Evolutionary conservation across 2,329 filamentous ascomycete species (phyloP).

Genomic region (Sporothrix protearum): DNA sequence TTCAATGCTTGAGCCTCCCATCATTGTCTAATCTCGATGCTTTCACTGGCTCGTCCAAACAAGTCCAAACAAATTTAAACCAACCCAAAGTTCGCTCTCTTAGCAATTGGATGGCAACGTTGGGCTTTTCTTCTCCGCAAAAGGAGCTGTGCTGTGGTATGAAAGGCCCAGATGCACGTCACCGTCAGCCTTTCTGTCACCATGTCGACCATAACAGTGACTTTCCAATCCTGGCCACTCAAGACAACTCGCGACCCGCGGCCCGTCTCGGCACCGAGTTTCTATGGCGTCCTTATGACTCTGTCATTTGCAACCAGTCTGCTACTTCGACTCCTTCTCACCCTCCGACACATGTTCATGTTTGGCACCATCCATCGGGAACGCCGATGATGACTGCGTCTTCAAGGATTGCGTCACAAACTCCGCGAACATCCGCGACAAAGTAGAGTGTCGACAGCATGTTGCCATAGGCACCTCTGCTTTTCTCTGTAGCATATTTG

Average conservation of each 20-base stretch:
- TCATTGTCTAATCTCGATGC: constrained; percentile 33
- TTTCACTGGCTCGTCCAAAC: constrained; percentile 42
- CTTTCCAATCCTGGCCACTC: neutral
- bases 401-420: neutral
- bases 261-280: constrained; percentile 4
- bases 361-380: neutral
- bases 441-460: neutral
- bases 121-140: neutral
- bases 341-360: neutral
- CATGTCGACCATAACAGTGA: neutral
- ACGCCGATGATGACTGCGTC: neutral
- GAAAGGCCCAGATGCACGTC: neutral
- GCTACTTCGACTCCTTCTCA: no score
- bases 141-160: neutral
- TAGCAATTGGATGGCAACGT: neutral
- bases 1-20: neutral
- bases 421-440: constrained; percentile 11
- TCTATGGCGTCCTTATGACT: neutral
- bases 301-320: no score
- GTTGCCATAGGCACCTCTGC: neutral
- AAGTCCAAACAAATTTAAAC: constrained; percentile 36
- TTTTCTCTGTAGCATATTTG: neutral
- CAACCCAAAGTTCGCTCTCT: constrained; percentile 32
- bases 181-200: constrained; percentile 1
- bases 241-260: neutral